These are phyloP conservation scores for Kwoniella dendrophila DNA, from an alignment of 768 basidiomycete species.

Conservation along the genomic window DNA sequence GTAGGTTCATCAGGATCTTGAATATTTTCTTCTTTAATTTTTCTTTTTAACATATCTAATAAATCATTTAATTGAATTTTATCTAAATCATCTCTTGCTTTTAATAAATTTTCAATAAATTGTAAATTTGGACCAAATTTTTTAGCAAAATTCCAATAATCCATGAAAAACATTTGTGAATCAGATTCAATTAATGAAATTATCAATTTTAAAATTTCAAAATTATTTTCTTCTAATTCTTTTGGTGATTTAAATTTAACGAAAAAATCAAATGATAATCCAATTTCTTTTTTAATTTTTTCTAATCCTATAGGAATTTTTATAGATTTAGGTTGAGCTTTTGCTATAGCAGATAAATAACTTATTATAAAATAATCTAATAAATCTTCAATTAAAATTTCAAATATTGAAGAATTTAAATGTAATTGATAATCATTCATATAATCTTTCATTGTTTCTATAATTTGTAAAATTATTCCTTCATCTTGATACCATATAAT, in stretches of 20 bases:
- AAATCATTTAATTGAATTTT: slow-evolving; percentile 83
- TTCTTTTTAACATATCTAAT: slow-evolving; percentile 89
- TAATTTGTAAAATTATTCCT: slow-evolving; percentile 73
- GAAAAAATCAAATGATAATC: slow-evolving; percentile 78
- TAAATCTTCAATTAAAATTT: slow-evolving; percentile 88
- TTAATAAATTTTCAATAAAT: slow-evolving; percentile 89
- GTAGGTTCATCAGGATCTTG: slow-evolving; percentile 53
- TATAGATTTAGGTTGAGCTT: slow-evolving; percentile 69
- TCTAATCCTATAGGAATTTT: slow-evolving; percentile 82
- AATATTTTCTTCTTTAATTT: slow-evolving; percentile 78
- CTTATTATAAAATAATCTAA: slow-evolving; percentile 84
- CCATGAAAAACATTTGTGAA: slow-evolving; percentile 85
- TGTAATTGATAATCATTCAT: slow-evolving; percentile 91
- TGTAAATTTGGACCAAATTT: slow-evolving; percentile 88
- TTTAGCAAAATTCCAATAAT: slow-evolving; percentile 90
- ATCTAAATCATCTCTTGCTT: slow-evolving; percentile 85
- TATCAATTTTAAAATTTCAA: slow-evolving; percentile 84
- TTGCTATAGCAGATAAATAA: slow-evolving; percentile 84
- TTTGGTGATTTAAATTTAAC: slow-evolving; percentile 71
- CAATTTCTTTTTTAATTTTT: slow-evolving; percentile 78
- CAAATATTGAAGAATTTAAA: slow-evolving; percentile 85
- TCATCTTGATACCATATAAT: slow-evolving; percentile 86
- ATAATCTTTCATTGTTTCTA: slow-evolving; percentile 95
- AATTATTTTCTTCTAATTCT: slow-evolving; percentile 77
- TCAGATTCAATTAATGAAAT: slow-evolving; percentile 80